Evolutionary conservation across 495 filamentous ascomycete species (phyloP).

Genomic region (Talaromyces wortmannii): DNA sequence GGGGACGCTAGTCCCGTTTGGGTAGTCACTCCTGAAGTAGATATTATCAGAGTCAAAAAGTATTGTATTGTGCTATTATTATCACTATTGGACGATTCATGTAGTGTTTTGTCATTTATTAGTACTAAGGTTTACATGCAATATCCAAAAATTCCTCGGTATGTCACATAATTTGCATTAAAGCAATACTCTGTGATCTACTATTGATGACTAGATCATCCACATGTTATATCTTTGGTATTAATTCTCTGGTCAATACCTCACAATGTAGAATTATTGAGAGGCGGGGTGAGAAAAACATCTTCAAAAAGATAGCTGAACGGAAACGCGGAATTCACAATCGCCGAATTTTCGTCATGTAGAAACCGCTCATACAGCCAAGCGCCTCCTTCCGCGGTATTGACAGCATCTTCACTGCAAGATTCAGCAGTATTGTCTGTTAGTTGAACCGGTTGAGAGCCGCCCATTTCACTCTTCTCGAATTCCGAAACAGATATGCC

Average conservation of each 20-base stretch:
- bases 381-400: not conserved
- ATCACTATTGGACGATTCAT: no score
- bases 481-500: not conserved
- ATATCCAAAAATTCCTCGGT: no score
- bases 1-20: not conserved
- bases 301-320: not conserved
- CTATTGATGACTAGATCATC: no score
- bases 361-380: not conserved
- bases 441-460: not conserved
- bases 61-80: no score
- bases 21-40: not conserved
- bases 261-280: not conserved
- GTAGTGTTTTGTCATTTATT: no score
- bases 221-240: no score
- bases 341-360: not conserved
- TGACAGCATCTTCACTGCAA: not conserved
- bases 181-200: no score
- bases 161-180: no score
- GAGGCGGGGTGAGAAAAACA: not conserved
- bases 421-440: not conserved
- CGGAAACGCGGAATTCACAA: not conserved
- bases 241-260: not conserved
- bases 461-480: not conserved
- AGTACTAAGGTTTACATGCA: no score
- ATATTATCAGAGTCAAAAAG: no score